These are phyloP conservation scores for Citrus medica DNA, from an alignment of 345 rosid species.

Conservation along the genomic window DNA sequence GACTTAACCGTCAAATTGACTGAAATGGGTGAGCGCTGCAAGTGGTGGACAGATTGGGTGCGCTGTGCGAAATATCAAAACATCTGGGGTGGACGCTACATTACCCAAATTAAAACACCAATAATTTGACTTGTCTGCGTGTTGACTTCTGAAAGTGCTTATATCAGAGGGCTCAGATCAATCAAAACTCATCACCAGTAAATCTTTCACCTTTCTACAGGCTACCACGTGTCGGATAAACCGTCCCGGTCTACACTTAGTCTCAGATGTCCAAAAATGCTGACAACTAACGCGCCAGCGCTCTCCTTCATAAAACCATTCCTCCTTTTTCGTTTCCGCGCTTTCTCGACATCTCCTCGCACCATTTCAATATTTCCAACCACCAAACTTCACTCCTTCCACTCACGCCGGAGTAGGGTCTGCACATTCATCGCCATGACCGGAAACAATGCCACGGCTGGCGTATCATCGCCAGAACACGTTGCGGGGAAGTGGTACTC, in stretches of 20 bases:
- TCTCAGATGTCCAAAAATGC: conserved; percentile 21
- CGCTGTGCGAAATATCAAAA: too few species aligned
- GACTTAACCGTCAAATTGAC: too few species aligned
- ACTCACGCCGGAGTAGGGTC: conserved; percentile 18
- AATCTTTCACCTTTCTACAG: not conserved
- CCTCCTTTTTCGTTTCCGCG: not conserved
- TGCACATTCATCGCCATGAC: conserved; percentile 37
- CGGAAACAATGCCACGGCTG: conserved; percentile 5
- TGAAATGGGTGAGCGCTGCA: too few species aligned
- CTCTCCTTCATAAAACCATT: conserved; percentile 17
- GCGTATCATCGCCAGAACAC: conserved; percentile 38
- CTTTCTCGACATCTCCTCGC: conserved; percentile 10
- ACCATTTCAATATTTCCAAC: conserved; percentile 3
- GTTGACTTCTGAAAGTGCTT: not conserved
- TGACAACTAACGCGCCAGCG: conserved; percentile 25
- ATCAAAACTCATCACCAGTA: not conserved
- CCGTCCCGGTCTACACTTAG: not conserved
- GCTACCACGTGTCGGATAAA: not conserved
- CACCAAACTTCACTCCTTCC: not conserved
- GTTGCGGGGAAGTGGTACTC: conserved; percentile 62
- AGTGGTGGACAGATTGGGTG: too few species aligned
- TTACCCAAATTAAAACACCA: too few species aligned
- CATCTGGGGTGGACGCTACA: too few species aligned
- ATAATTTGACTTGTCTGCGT: too few species aligned
- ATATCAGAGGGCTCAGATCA: not conserved